Base-by-base conservation (phyloP, 2,329 filamentous ascomycete genomes). In the Pseudogymnoascus sp. region DNA sequence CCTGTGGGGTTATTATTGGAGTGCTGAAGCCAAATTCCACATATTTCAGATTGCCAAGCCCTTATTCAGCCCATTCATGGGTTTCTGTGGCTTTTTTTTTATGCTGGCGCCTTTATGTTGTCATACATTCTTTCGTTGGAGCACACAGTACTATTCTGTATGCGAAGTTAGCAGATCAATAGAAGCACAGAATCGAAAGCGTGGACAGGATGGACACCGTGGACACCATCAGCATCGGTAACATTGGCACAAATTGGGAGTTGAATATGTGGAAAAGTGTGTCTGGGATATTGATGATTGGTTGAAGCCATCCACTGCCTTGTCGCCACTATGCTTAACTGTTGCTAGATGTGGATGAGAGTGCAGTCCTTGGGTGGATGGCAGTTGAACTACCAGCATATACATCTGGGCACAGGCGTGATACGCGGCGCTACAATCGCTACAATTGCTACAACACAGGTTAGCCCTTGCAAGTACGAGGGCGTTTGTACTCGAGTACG, bases 281-380 rank as follows among this genome's bases (percentile, higher is more conserved):
- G 47, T 2, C 26, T 8, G 47, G 29, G 29, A 21, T 33, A 5
- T 54, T 33, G 47, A 54, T 33, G 47, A 54, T 54, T 54, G 47
- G 47, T 13, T 6, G 33, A 33, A 5, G 2, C 9, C 4, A 3
- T 1, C 47, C n/a, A 17, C 47, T 54, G 29, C 29, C 29, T 54
- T 33, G 47, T 54, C 47, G 47, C 47, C 47, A 54, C 47, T 54
- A 54, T 54, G 47, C 47, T 54, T 54, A 54, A 54, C 47, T 54
- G n/a, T n/a, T 54, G n/a, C n/a, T 54, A 13, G 26, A 31, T 54
- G 44, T 54, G 44, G 44, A 31, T 26, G 26, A 33, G 44, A 17
- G 44, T 54, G 44, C 26, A 54, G 29, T 17, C 33, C n/a, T 2
- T 54, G 44, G 44, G 26, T 54, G 44, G 44, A 54, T 54, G 44